Percentiles rank a stretch among this genome's conserved stretches.
Evolutionary conservation across 257 asterid genomes (phyloP).

Genomic region (Solanum tacnaense): DNA sequence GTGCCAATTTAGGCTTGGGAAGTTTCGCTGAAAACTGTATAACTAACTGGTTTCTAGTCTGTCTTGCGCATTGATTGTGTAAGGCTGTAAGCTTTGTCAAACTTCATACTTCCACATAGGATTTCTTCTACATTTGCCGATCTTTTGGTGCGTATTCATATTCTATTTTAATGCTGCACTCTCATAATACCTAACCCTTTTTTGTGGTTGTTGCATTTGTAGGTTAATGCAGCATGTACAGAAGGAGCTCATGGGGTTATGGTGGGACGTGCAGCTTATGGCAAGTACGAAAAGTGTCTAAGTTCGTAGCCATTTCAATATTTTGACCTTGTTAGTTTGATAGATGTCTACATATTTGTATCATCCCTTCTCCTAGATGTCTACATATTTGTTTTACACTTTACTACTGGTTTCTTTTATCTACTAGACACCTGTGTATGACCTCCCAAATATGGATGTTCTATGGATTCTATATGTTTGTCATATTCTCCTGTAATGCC

Average conservation of each 20-base stretch:
- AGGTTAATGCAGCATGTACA: slow-evolving; percentile 64
- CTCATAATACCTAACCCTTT: background rate
- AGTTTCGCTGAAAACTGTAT: background rate
- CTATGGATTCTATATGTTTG: background rate
- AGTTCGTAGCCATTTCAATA: background rate
- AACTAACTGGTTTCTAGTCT: background rate
- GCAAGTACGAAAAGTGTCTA: slow-evolving; percentile 33
- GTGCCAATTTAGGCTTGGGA: background rate
- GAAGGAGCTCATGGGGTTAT: slow-evolving; percentile 97
- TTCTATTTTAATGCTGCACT: background rate
- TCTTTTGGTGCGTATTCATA: background rate
- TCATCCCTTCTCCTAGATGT: background rate
- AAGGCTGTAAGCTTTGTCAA: background rate
- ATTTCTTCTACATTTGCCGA: background rate
- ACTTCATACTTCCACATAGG: background rate
- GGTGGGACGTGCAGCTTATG: slow-evolving; percentile 90
- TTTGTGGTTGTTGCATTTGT: background rate
- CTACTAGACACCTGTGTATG: background rate
- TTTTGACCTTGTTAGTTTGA: background rate
- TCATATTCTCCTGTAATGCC: background rate
- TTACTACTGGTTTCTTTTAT: background rate
- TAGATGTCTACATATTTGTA: background rate
- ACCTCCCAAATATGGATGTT: background rate
- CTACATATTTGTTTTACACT: background rate
- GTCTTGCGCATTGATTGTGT: background rate